Evolutionary conservation across 2,329 filamentous ascomycete species (phyloP), one percentile per base, ranked within the genome.

Genomic region (Aureobasidium sp.): DNA sequence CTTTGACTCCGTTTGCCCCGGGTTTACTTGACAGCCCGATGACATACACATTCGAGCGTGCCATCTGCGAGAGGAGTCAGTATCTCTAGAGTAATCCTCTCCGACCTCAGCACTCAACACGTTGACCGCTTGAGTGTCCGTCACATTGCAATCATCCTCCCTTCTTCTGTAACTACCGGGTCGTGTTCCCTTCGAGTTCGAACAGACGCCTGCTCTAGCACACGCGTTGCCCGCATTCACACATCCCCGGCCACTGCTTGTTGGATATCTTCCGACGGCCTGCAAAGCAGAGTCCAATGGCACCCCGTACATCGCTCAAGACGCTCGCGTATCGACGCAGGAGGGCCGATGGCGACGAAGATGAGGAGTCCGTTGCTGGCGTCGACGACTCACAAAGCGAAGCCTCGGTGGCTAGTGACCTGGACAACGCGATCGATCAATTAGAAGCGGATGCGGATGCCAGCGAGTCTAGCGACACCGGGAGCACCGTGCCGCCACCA

Each of bases 291-390:
- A 19, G 11, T 14, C n/a, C 59, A 48, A 83, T 82, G 80, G 78
- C 77, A 71, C 73, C 77, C 61, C 82, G 83, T 35, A 11, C 45
- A 19, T 67, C 69, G 71, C 83, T 85, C 74, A 86, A 82, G 76
- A 86, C 85, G 75, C 74, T 84, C 68, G 82, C 88, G 73, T 84
- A 85, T 71, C 84, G 84, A 68, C 83, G 86, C 70, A 85, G 87
- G 72, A 83, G 86, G 68, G 81, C 85, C 67, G 85, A 86, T 73
- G 86, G 89, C 69, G 86, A 89, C 71, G 86, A 82, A 67, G 87
- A 89, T 68, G 87, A 89, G 66, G 74, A 77, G 65, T 71, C 69
- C 42, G 68, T 81, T 64, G 77, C 76, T 57, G 81, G 81, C 62
- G 80, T 82, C 56, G 83, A 85, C 67, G 84, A 86, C 70, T 86